Conservation (phyloP, 1,284 basidiomycete genomes). For the Boletus chippewaensis region DNA sequence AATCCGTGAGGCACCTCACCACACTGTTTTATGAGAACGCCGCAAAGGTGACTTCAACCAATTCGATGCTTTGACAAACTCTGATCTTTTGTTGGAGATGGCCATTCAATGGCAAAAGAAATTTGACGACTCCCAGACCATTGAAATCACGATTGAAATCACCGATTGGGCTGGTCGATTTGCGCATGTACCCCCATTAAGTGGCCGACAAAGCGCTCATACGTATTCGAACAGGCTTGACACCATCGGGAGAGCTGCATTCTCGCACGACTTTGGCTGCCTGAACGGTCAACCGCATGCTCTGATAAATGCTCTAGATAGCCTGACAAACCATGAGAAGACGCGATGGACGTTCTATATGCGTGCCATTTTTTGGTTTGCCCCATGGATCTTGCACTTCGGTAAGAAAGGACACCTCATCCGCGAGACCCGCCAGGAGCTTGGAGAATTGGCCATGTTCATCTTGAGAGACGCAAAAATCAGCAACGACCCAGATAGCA, state of each 20-base stretch:
- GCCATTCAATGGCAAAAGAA: constrained; percentile 42
- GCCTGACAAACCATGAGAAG: constrained; percentile 51
- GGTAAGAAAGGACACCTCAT: constrained; percentile 55
- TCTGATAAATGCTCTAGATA: constrained; percentile 46
- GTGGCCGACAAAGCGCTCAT: constrained; percentile 1
- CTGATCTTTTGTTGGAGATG: constrained; percentile 25
- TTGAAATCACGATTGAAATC: constrained; percentile 44
- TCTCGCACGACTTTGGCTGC: constrained; percentile 50
- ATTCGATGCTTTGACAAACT: not conserved
- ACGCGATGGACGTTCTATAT: constrained; percentile 54
- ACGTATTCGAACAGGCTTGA: constrained; percentile 40
- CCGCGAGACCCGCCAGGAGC: constrained; percentile 41
- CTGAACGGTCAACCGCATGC: constrained; percentile 41
- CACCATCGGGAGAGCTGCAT: constrained; percentile 49
- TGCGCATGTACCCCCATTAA: constrained; percentile 36
- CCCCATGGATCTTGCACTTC: constrained; percentile 46
- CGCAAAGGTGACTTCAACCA: constrained; percentile 29
- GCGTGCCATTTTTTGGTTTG: constrained; percentile 54
- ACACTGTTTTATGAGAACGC: constrained; percentile 48
- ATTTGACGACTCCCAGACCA: constrained; percentile 34
- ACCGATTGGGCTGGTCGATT: constrained; percentile 54
- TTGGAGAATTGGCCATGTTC: constrained; percentile 42
- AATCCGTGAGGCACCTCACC: constrained; percentile 45
- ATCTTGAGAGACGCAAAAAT: constrained; percentile 49
- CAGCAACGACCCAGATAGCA: constrained; percentile 36